Evolutionary conservation across 495 filamentous ascomycete genomes (phyloP).

Genomic region (Trichoderma reesei): DNA sequence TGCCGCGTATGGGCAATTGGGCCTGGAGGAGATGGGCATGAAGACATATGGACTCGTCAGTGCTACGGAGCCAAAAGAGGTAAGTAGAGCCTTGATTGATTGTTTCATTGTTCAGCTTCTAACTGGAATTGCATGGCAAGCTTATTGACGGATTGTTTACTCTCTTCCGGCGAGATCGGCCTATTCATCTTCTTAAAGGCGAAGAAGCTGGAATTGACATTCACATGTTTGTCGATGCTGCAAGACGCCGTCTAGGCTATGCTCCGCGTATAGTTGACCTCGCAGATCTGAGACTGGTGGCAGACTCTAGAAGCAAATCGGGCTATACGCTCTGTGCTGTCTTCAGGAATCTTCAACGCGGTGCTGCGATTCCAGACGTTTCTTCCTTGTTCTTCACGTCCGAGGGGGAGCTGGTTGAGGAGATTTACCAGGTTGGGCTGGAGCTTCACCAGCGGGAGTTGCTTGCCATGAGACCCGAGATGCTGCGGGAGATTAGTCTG

Average conservation of each 20-base stretch:
- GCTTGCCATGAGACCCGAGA: conserved; percentile 18
- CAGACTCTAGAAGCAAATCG: conserved; percentile 7
- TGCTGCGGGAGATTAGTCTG: conserved; percentile 23
- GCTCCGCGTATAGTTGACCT: conserved; percentile 13
- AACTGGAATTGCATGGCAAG: not conserved
- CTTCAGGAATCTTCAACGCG: not conserved
- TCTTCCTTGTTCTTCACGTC: not conserved
- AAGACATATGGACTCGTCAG: not conserved
- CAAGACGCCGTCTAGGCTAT: conserved; percentile 16
- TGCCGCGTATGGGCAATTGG: conserved; percentile 18
- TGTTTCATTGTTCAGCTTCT: not conserved
- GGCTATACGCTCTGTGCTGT: conserved; percentile 24
- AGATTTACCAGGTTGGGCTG: conserved; percentile 31
- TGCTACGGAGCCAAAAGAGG: not conserved
- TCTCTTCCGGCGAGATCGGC: conserved; percentile 14
- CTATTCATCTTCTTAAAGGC: conserved; percentile 28
- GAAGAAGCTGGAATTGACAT: conserved; percentile 28
- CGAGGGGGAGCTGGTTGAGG: conserved; percentile 24
- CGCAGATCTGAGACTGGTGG: conserved; percentile 16
- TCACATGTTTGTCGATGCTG: conserved; percentile 22
- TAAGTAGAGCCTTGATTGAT: not conserved
- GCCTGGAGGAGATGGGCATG: conserved; percentile 11
- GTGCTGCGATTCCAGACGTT: not conserved
- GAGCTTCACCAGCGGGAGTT: conserved; percentile 37
- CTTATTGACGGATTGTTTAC: conserved; percentile 20